These are phyloP conservation scores for Tetrahymena borealis DNA, from an alignment of 73 alveolate genomes.

Conservation along the genomic window DNA sequence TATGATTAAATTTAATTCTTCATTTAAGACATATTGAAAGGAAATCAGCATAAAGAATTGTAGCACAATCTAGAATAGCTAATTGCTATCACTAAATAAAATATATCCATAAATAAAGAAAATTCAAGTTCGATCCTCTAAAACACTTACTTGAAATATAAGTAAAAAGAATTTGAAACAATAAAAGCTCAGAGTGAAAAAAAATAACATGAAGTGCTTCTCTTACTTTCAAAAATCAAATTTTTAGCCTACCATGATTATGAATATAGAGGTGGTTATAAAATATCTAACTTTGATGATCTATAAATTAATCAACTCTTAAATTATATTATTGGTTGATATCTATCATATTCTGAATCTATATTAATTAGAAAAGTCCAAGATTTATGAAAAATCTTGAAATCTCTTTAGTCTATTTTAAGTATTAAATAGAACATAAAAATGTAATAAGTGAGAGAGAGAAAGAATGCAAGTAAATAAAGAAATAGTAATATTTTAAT, in stretches of 20 bases:
- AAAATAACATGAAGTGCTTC: neutral
- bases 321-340: neutral
- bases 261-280: neutral
- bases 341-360: too few species aligned
- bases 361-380: too few species aligned
- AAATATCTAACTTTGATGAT: neutral
- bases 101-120: neutral
- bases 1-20: neutral
- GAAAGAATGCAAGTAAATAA: too few species aligned
- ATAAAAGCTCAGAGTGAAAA: neutral
- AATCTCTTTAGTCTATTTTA: too few species aligned
- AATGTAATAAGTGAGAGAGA: too few species aligned
- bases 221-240: neutral
- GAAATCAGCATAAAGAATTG: neutral
- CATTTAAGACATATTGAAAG: neutral
- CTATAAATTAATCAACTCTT: neutral
- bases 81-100: neutral
- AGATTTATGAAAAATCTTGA: too few species aligned
- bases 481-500: too few species aligned
- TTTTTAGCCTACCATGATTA: neutral
- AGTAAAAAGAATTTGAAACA: neutral
- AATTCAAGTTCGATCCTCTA: neutral
- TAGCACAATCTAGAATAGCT: neutral
- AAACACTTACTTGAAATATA: neutral
- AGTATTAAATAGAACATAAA: too few species aligned